Evolutionary conservation across 768 basidiomycete genomes (phyloP), one percentile per base, ranked within the genome.

Genomic region (Mycena pura): DNA sequence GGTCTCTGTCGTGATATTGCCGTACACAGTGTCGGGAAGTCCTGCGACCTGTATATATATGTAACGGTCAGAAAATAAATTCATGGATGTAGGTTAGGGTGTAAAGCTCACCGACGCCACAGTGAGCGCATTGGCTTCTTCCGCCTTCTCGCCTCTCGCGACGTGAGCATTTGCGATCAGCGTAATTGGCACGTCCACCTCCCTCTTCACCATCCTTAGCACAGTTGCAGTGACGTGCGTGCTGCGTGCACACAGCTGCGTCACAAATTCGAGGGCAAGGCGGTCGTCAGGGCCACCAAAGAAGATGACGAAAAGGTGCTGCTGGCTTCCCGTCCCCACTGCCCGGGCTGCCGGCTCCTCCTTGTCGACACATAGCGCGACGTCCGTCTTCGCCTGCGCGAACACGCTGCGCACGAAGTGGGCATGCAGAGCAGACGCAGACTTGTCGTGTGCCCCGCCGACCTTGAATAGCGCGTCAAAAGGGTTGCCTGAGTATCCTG

Each of bases 221-320:
- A 96, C 86, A 0, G 91, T 94, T 11, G 93, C 96, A 9, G 77
- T 84, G 13, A 92, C 82, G 55, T 77, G 78, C 13, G 84, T 78
- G 64, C 89, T 90, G n/a, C n/a, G n/a, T 58, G 82, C 78, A 72
- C 92, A 96, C 27, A 97, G 77, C 74, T 96, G 95, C 14, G 90
- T 84, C 22, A 92, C 90, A 66, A 98, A 87, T 28, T 91, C 86
- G 32, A 99, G 77, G 0, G 94, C 93, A 17, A 95, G 80, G 3
- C 96, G 82, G 71, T 97, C 96, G 72, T 99, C 96, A 0, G 94
- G 91, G 0, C 96, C 96, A 22, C 96, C 96, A 72, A 94, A 92
- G 84, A 98, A 98, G 0, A 94, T 92, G 13, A 97, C 69, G 75
- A 94, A 91, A 14, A 98, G 66, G 69, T 93, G 91, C 68, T 87